Conservation (phyloP, 192 early-diverging fungal species). For the Helicostylum pulchrum region DNA sequence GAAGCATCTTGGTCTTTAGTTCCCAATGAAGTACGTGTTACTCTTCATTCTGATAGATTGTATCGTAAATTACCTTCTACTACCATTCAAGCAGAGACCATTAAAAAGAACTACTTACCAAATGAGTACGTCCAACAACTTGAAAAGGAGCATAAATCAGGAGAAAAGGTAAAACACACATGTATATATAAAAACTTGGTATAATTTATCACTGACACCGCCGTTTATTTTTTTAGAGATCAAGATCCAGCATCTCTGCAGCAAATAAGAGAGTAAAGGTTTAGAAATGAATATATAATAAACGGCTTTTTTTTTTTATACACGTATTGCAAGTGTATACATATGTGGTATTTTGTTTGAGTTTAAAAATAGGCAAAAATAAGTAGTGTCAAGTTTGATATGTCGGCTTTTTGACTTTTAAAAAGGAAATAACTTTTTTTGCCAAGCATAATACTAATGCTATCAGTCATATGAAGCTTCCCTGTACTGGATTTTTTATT, state of each 20-base stretch:
- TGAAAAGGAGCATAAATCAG: constrained; percentile 12
- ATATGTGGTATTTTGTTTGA: too few species aligned
- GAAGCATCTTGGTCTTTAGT: constrained; percentile 74
- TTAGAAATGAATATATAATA: too few species aligned
- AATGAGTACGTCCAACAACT: constrained; percentile 5
- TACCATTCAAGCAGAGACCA: constrained; percentile 34
- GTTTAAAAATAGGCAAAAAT: neutral
- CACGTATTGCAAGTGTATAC: too few species aligned
- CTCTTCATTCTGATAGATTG: constrained; percentile 60
- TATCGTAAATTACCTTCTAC: constrained; percentile 50
- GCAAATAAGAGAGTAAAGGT: too few species aligned
- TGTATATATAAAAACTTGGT: neutral
- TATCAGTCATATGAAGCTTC: too few species aligned
- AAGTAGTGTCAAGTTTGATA: too few species aligned
- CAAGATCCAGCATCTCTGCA: too few species aligned
- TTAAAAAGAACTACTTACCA: constrained; percentile 36
- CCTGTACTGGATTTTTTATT: too few species aligned
- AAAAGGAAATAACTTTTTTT: too few species aligned
- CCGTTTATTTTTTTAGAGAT: neutral
- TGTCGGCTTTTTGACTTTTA: too few species aligned
- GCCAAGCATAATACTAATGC: too few species aligned
- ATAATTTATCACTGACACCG: neutral
- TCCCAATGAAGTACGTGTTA: constrained; percentile 70
- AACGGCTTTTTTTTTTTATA: too few species aligned
- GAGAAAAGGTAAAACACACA: constrained; percentile 24